Percentiles rank a stretch among this genome's conserved stretches.
These are phyloP conservation scores for Theileria sp. DNA, from an alignment of 169 alveolate genomes.

Conservation along the genomic window DNA sequence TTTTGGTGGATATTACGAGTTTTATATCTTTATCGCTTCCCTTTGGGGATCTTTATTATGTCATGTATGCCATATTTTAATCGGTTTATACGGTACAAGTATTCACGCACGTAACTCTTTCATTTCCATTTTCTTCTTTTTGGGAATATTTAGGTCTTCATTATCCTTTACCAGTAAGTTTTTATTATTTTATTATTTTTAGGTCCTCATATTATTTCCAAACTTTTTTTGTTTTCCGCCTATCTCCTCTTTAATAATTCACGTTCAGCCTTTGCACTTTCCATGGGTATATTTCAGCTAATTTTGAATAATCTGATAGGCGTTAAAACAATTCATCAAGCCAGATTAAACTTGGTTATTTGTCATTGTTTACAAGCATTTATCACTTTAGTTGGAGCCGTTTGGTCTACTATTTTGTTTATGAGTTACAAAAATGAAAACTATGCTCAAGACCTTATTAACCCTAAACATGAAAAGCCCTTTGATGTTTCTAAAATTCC, in stretches of 20 bases:
- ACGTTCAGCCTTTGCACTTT: constrained; percentile 7
- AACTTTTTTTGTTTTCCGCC: constrained; percentile 17
- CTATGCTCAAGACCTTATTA: too few species aligned
- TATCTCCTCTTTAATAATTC: constrained; percentile 10
- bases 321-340: neutral
- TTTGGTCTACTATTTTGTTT: constrained; percentile 23
- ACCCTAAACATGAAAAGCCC: too few species aligned
- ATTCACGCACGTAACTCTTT: constrained; percentile 13
- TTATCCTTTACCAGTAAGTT: constrained; percentile 13
- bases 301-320: constrained; percentile 19
- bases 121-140: constrained; percentile 3
- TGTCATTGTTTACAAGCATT: constrained; percentile 22
- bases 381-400: constrained; percentile 14
- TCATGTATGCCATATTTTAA: constrained; percentile 15
- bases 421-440: neutral
- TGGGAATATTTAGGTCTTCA: constrained; percentile 7
- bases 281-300: constrained; percentile 16
- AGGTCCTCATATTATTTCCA: constrained; percentile 14
- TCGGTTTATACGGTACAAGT: constrained; percentile 10
- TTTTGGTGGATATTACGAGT: neutral
- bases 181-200: neutral
- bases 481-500: neutral
- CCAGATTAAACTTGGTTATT: constrained; percentile 10
- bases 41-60: constrained; percentile 4
- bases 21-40: neutral